A percentile compares a stretch with the other conserved stretches of the same genome.
Evolutionary conservation across 768 basidiomycete species (phyloP).

Genomic region (Mycena indigotica): DNA sequence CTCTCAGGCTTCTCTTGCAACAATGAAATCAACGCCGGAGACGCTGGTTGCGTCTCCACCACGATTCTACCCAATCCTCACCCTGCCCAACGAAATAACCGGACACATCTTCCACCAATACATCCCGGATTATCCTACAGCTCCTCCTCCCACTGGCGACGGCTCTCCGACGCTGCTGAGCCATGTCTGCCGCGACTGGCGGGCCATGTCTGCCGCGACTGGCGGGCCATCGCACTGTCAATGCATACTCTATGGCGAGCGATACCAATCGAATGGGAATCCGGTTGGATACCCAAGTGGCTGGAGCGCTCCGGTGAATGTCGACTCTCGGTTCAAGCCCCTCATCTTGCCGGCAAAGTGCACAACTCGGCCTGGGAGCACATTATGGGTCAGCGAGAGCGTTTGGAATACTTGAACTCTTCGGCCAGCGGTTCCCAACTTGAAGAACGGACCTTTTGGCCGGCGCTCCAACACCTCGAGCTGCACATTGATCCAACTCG

Average conservation of each 20-base stretch:
- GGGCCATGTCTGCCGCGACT: not conserved
- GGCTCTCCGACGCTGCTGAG: not conserved
- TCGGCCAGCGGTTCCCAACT: not conserved
- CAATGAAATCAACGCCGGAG: slow-evolving; percentile 7
- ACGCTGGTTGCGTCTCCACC: not conserved
- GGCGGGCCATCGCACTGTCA: not conserved
- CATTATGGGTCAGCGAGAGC: not conserved
- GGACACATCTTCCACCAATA: not conserved
- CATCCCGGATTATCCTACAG: not conserved
- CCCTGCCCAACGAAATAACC: not conserved
- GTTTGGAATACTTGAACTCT: not conserved
- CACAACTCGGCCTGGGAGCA: not conserved
- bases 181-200: not conserved
- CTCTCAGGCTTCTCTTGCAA: too few species aligned
- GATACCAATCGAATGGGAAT: not conserved
- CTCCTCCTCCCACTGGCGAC: not conserved
- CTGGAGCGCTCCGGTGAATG: not conserved
- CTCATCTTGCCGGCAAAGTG: not conserved
- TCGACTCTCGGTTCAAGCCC: not conserved
- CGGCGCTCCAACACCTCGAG: not conserved
- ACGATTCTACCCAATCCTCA: not conserved
- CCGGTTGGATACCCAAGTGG: not conserved
- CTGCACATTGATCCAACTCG: not conserved
- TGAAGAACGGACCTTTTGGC: not conserved
- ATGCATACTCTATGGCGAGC: not conserved